A percentile compares a stretch with the other conserved stretches of the same genome.
Evolutionary conservation across 2,329 filamentous ascomycete species (phyloP).

Genomic region (Rhynchosporium graminicola): DNA sequence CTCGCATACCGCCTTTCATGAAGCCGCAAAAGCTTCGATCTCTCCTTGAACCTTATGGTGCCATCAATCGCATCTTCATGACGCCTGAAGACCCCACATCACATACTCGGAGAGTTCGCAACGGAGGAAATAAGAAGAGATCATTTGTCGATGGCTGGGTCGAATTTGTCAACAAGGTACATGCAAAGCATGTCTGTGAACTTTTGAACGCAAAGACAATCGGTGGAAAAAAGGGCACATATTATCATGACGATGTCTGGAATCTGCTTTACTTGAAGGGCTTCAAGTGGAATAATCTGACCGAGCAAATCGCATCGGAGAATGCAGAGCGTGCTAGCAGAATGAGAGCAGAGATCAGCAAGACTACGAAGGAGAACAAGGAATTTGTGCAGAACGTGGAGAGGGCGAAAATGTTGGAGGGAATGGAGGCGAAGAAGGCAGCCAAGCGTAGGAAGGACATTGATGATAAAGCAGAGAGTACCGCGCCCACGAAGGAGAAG

Average conservation of each 20-base stretch:
- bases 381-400: conserved; percentile 79
- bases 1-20: conserved; percentile 85
- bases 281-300: conserved; percentile 78
- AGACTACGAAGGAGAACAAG: conserved; percentile 77
- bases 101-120: conserved; percentile 66
- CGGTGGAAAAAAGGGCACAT: conserved; percentile 80
- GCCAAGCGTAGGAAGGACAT: conserved; percentile 46
- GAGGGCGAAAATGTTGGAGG: conserved; percentile 75
- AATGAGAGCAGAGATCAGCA: conserved; percentile 75
- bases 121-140: conserved; percentile 80
- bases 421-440: conserved; percentile 64
- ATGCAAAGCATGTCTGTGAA: conserved; percentile 76
- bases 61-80: conserved; percentile 76
- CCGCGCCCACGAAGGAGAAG: conserved; percentile 35
- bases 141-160: conserved; percentile 86
- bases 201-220: conserved; percentile 76
- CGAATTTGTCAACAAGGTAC: conserved; percentile 74
- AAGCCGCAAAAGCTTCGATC: conserved; percentile 76
- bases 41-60: conserved; percentile 73
- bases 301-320: conserved; percentile 78
- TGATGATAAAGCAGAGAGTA: conserved; percentile 35
- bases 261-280: conserved; percentile 78
- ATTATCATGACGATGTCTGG: conserved; percentile 87
- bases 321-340: conserved; percentile 76
- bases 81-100: conserved; percentile 71